A percentile compares a stretch with the other conserved stretches of the same genome.
These are phyloP conservation scores for Pyricularia pennisetigena DNA, from an alignment of 2,329 filamentous ascomycete species.

Conservation along the genomic window DNA sequence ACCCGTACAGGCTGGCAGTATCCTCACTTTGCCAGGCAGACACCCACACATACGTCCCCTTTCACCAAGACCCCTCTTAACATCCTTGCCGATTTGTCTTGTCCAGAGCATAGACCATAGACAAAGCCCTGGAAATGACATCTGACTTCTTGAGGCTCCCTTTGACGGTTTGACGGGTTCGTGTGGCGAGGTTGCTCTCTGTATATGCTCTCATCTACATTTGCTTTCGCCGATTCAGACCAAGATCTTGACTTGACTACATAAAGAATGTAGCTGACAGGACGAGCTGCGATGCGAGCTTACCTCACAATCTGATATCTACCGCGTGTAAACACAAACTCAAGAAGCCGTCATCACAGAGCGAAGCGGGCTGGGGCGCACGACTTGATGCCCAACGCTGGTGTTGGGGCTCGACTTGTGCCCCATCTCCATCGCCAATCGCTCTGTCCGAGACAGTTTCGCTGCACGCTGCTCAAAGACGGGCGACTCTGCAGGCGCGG, in stretches of 20 bases:
- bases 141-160: not conserved
- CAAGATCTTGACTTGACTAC: slow-evolving; percentile 1
- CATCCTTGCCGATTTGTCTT: not conserved
- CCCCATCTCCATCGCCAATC: slow-evolving; percentile 35
- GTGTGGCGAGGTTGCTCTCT: not conserved
- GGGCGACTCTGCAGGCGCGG: slow-evolving; percentile 5
- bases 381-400: slow-evolving; percentile 37
- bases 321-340: slow-evolving; percentile 19
- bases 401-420: slow-evolving; percentile 31
- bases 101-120: not conserved
- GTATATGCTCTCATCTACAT: slow-evolving; percentile 1
- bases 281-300: not conserved
- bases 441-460: slow-evolving; percentile 26
- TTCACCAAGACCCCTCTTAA: not conserved
- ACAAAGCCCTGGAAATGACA: slow-evolving; percentile 1
- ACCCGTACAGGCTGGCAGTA: not conserved
- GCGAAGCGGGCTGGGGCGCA: slow-evolving; percentile 58
- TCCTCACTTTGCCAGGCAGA: not conserved
- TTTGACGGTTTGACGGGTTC: not conserved
- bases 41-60: not conserved
- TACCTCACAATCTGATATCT: slow-evolving; percentile 15
- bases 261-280: not conserved
- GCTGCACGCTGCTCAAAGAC: slow-evolving; percentile 4
- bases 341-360: slow-evolving; percentile 55
- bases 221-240: not conserved